Conservation (phyloP, 164 flowering plant genomes). For the Stephania japonica region DNA sequence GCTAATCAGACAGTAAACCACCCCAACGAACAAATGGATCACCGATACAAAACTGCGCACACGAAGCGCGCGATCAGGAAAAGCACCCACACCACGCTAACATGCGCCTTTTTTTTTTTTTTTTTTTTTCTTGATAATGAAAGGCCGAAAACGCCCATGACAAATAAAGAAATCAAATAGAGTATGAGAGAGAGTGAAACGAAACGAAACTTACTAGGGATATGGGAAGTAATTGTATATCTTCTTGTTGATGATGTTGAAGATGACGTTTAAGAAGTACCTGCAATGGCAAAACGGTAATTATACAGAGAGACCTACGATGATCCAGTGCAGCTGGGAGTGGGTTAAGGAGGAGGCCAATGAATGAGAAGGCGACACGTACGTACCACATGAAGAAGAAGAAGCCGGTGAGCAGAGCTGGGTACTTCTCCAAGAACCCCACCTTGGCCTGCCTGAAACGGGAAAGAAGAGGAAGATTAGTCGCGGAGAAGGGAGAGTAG, state of each 20-base stretch:
- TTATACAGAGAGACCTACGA: not conserved
- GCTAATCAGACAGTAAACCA: slow-evolving; percentile 77
- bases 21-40: slow-evolving; percentile 81
- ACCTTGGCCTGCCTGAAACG: slow-evolving; percentile 49
- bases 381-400: slow-evolving; percentile 99
- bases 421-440: slow-evolving; percentile 65
- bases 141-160: too few species aligned
- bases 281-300: slow-evolving; percentile 31
- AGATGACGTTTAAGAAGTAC: slow-evolving; percentile 93
- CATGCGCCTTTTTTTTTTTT: slow-evolving; percentile 5
- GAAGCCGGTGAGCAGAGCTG: slow-evolving; percentile 77
- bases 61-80: slow-evolving; percentile 1
- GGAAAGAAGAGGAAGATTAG: slow-evolving; percentile 7
- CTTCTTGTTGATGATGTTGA: slow-evolving; percentile 98
- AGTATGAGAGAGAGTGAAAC: too few species aligned
- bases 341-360: not conserved
- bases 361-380: not conserved
- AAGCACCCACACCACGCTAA: not conserved
- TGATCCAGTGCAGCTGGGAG: too few species aligned
- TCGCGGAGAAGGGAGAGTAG: slow-evolving; percentile 13
- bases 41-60: slow-evolving; percentile 83
- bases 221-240: slow-evolving; percentile 97
- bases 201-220: slow-evolving; percentile 79
- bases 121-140: too few species aligned
- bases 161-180: too few species aligned